phyloP scores from a whole-genome alignment of 2,329 filamentous ascomycete species.

The Periconia sp. region DNA sequence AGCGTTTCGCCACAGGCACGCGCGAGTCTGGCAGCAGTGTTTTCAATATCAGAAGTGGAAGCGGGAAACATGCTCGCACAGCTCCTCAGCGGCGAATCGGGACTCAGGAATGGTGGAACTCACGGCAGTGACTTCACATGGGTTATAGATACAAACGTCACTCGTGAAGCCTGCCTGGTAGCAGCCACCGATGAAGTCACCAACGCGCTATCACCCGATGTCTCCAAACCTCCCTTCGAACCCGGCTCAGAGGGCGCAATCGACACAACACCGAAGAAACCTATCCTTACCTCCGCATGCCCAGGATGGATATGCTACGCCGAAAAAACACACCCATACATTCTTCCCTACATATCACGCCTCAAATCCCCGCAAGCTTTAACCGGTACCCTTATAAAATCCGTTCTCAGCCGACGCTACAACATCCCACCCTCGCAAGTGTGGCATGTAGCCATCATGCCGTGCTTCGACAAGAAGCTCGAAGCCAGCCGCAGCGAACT shows the following conservation, averaged over 20 bases:
- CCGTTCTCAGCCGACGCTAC: conserved; percentile 71
- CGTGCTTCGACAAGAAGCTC: conserved; percentile 98
- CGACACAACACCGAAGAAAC: conserved; percentile 55
- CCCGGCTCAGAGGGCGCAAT: conserved; percentile 36
- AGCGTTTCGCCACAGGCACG: conserved; percentile 90
- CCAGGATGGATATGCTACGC: conserved; percentile 99
- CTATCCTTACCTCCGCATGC: conserved; percentile 84
- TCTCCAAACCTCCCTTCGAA: conserved; percentile 21
- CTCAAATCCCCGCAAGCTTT: conserved; percentile 94
- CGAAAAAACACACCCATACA: conserved; percentile 94
- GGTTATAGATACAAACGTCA: conserved; percentile 85
- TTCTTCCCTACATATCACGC: conserved; percentile 85
- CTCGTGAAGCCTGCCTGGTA: conserved; percentile 81
- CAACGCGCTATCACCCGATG: conserved; percentile 33
- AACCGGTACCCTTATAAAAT: conserved; percentile 87
- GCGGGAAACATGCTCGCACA: conserved; percentile 83
- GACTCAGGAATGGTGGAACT: conserved; percentile 69
- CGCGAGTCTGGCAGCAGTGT: conserved; percentile 85
- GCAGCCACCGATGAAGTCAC: conserved; percentile 52
- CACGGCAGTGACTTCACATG: conserved; percentile 80
- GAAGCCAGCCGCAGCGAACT: conserved; percentile 93
- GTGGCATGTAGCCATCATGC: conserved; percentile 96
- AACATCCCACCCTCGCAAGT: conserved; percentile 76
- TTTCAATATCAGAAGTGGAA: conserved; percentile 70
- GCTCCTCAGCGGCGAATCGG: conserved; percentile 70